A percentile compares a stretch with the other conserved stretches of the same genome.
These are phyloP conservation scores for Pseudonitzschia pungens DNA, from an alignment of 108 stramenopile species.

Conservation along the genomic window DNA sequence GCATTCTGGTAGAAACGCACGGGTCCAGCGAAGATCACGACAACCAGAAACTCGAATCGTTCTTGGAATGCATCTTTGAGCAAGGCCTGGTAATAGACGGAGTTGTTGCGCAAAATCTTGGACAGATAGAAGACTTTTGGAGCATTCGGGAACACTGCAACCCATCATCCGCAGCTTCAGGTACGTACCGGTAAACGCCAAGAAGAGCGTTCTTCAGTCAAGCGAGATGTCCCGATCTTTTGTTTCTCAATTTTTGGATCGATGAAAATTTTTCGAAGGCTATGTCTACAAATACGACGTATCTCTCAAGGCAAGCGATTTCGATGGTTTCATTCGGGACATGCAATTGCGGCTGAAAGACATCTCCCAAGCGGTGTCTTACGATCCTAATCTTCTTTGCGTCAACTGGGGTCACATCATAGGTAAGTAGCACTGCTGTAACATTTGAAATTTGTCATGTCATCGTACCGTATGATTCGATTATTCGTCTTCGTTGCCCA, in stretches of 20 bases:
- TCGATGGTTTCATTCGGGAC: conserved; percentile 67
- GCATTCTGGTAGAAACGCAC: conserved; percentile 88
- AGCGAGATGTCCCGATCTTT: not conserved
- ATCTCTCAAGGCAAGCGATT: conserved; percentile 73
- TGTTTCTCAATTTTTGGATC: not conserved
- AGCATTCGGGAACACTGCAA: conserved; percentile 74
- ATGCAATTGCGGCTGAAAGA: conserved; percentile 42
- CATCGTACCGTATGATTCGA: not conserved
- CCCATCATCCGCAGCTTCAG: conserved; percentile 42
- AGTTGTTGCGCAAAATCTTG: conserved; percentile 77
- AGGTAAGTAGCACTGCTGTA: not conserved
- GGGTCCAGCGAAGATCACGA: conserved; percentile 85
- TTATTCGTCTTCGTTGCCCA: not conserved
- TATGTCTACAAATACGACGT: conserved; percentile 95
- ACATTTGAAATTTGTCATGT: not conserved
- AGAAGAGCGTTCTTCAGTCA: not conserved
- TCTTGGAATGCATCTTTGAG: conserved; percentile 68
- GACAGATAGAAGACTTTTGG: conserved; percentile 75
- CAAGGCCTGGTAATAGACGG: conserved; percentile 66
- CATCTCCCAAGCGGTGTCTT: not conserved
- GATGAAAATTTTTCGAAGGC: conserved; percentile 42
- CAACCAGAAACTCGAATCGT: conserved; percentile 77
- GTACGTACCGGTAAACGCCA: not conserved
- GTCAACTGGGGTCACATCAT: conserved; percentile 87
- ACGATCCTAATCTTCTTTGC: conserved; percentile 27